Evolutionary conservation across 345 rosid genomes (phyloP).

Genomic region (Rhizophora mangle): DNA sequence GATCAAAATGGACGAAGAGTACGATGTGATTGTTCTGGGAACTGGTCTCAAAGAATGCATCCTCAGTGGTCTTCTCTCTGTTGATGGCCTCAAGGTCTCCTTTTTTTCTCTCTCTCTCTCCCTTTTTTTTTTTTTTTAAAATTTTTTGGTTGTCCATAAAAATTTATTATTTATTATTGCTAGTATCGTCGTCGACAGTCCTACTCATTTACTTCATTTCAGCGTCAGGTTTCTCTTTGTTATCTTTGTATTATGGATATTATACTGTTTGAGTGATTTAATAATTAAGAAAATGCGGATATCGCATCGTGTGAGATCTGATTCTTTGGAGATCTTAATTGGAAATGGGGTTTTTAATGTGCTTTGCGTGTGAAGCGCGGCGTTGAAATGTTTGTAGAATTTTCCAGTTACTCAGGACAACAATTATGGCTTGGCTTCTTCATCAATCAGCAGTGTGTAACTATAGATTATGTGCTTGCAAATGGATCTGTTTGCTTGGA

Average conservation of each 20-base stretch:
- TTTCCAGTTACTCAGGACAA: background rate
- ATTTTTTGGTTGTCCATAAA: background rate
- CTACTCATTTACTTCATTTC: background rate
- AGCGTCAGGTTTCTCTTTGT: too few relatives aligned
- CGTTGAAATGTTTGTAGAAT: background rate
- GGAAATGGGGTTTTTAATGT: too few relatives aligned
- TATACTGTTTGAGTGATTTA: too few relatives aligned
- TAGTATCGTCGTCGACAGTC: background rate
- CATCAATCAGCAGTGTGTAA: too few relatives aligned
- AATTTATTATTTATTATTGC: background rate
- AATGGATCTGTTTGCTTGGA: constrained; percentile 8
- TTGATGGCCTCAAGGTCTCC: constrained; percentile 87
- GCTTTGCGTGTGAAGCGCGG: too few relatives aligned
- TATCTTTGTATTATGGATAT: too few relatives aligned
- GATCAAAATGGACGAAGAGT: constrained; percentile 71
- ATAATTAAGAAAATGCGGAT: too few relatives aligned
- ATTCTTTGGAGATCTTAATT: too few relatives aligned
- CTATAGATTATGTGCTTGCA: background rate
- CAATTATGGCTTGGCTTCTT: too few relatives aligned
- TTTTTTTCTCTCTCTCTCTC: background rate
- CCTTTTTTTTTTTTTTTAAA: background rate
- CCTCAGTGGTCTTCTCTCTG: constrained; percentile 99
- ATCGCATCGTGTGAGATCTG: too few relatives aligned
- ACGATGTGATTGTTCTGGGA: constrained; percentile 85
- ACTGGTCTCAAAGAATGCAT: constrained; percentile 99